These are phyloP conservation scores for Chlamydomonas urium DNA, from an alignment of 139 green algal species.

Conservation along the genomic window DNA sequence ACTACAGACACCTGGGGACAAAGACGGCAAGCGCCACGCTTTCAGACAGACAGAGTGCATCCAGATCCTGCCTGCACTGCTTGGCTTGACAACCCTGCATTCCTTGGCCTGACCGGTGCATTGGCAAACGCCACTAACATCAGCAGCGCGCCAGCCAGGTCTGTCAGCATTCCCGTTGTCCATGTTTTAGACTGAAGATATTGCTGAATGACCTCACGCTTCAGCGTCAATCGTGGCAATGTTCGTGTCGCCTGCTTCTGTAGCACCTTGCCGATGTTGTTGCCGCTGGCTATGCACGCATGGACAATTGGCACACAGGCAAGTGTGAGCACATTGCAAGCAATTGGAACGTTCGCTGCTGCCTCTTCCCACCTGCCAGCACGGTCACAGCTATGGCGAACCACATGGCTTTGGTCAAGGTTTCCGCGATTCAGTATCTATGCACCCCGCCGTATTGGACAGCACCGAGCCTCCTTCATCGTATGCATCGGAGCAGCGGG, in stretches of 20 bases:
- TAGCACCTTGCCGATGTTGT: slow-evolving; percentile 83
- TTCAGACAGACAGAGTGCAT: neutral
- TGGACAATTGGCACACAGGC: too few species aligned
- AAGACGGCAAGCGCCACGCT: too few species aligned
- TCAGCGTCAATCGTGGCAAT: slow-evolving; percentile 49
- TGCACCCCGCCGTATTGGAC: neutral
- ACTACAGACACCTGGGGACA: slow-evolving; percentile 81
- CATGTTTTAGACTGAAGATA: slow-evolving; percentile 61
- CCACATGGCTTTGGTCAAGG: slow-evolving; percentile 2
- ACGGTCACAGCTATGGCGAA: slow-evolving; percentile 14
- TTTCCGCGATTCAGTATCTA: neutral
- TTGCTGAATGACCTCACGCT: slow-evolving; percentile 53
- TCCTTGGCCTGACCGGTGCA: slow-evolving; percentile 56
- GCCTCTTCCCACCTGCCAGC: too few species aligned
- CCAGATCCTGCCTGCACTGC: neutral
- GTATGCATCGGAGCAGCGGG: neutral
- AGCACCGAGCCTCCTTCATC: neutral
- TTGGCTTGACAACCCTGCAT: neutral
- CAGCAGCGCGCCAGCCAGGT: slow-evolving; percentile 74
- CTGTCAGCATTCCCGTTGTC: slow-evolving; percentile 61
- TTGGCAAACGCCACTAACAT: slow-evolving; percentile 79
- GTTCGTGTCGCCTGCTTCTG: slow-evolving; percentile 77
- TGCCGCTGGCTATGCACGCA: slow-evolving; percentile 67
- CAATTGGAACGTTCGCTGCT: too few species aligned
- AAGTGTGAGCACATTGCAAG: too few species aligned